Percentiles rank a stretch among this genome's conserved stretches.
Conservation (phyloP, 2,329 filamentous ascomycete genomes). For the Calonectria pauciramosa region DNA sequence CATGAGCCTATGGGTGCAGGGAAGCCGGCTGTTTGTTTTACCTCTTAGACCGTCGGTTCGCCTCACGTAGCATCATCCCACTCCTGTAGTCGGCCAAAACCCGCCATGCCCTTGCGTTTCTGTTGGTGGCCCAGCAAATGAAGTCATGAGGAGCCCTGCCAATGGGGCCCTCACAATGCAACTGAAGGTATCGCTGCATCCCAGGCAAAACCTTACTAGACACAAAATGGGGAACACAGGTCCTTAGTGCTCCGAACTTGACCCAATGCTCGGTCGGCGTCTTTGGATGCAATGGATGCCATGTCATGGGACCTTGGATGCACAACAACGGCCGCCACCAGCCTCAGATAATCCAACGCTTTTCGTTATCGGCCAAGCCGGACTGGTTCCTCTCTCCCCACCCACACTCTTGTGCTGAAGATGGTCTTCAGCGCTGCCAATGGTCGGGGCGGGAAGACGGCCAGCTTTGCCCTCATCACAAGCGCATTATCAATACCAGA, state of each 20-base stretch:
- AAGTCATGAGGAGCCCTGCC: constrained; percentile 15
- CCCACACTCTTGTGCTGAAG: constrained; percentile 7
- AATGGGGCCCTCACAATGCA: constrained; percentile 4
- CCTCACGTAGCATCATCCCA: constrained; percentile 16
- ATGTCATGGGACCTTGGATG: constrained; percentile 1
- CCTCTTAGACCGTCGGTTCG: constrained; percentile 15
- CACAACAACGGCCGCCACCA: constrained; percentile 11
- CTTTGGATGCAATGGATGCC: constrained; percentile 16
- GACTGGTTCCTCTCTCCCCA: background rate
- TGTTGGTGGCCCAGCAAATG: constrained; percentile 17
- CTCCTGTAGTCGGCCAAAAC: constrained; percentile 8
- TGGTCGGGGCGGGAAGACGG: background rate
- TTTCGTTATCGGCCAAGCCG: constrained; percentile 4
- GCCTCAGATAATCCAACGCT: constrained; percentile 5
- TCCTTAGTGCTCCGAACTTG: constrained; percentile 9
- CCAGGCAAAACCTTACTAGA: constrained; percentile 11
- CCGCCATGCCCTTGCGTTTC: constrained; percentile 11
- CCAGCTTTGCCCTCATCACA: constrained; percentile 19
- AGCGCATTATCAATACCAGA: background rate
- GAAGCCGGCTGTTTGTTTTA: constrained; percentile 1
- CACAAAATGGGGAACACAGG: background rate
- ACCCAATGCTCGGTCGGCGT: constrained; percentile 18
- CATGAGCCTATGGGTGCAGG: background rate
- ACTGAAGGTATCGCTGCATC: constrained; percentile 19
- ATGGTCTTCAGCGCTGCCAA: background rate